Conservation (phyloP, 192 early-diverging fungal genomes). For the Dimargaris xerosporica region DNA sequence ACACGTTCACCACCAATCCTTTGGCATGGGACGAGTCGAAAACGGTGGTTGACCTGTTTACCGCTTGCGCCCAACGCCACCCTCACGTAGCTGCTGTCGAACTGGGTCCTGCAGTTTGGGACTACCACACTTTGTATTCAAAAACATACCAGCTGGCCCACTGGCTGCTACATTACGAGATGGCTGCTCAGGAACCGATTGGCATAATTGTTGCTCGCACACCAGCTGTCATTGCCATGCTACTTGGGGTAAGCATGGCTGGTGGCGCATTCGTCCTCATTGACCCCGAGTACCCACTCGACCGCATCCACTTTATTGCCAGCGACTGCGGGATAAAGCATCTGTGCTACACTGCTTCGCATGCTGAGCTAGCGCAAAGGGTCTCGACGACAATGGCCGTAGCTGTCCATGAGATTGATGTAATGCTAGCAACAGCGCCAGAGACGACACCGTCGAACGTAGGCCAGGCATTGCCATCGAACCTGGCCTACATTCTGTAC, state of each 20-base stretch:
- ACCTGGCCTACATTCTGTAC: conserved; percentile 7
- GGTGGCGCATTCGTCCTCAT: not conserved
- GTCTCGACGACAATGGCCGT: not conserved
- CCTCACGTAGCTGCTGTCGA: not conserved
- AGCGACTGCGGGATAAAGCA: not conserved
- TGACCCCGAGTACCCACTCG: not conserved
- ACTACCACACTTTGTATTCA: not conserved
- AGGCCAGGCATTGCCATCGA: not conserved
- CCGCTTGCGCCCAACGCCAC: not conserved
- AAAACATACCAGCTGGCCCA: no score
- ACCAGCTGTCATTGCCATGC: not conserved
- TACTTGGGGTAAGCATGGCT: not conserved
- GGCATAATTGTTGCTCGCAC: not conserved
- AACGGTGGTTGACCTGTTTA: not conserved
- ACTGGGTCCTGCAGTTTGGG: not conserved
- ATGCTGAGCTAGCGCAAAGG: not conserved
- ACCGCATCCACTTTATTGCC: not conserved
- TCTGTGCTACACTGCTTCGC: no score
- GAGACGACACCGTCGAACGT: no score
- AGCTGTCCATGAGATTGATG: not conserved
- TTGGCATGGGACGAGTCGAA: not conserved
- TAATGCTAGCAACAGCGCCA: not conserved
- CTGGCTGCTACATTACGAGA: no score
- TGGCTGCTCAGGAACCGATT: not conserved
- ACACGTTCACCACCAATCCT: not conserved